Conservation (phyloP, 2,329 filamentous ascomycete species). For the Aspergillus sp. region DNA sequence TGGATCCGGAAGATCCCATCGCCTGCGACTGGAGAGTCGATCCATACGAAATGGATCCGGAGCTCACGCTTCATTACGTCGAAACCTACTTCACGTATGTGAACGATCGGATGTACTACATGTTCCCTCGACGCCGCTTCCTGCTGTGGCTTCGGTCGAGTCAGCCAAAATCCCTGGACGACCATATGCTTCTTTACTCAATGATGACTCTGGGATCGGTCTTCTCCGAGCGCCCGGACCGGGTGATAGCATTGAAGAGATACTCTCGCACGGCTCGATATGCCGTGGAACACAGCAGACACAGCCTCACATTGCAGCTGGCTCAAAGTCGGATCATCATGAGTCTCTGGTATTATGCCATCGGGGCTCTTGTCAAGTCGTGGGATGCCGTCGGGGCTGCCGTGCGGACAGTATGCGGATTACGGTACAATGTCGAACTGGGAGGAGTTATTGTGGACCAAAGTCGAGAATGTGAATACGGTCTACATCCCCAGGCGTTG, state of each 20-base stretch:
- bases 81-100: conserved; percentile 59
- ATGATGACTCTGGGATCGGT: conserved; percentile 58
- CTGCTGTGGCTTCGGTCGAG: conserved; percentile 53
- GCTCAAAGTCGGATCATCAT: conserved; percentile 68
- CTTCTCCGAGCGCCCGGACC: conserved; percentile 51
- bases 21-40: conserved; percentile 50
- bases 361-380: conserved; percentile 58
- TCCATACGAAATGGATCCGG: conserved; percentile 53
- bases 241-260: conserved; percentile 44
- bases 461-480: conserved; percentile 53
- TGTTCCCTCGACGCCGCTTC: conserved; percentile 58
- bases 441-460: conserved; percentile 50
- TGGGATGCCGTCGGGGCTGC: conserved; percentile 66
- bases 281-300: conserved; percentile 53
- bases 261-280: conserved; percentile 59
- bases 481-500: conserved; percentile 57
- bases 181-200: conserved; percentile 61
- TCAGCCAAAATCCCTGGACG: conserved; percentile 51
- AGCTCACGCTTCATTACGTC: conserved; percentile 52
- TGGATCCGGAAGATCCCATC: conserved; percentile 30
- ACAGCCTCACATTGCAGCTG: conserved; percentile 60
- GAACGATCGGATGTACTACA: conserved; percentile 54
- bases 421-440: conserved; percentile 65
- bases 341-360: conserved; percentile 64
- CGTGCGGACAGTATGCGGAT: conserved; percentile 57